Evolutionary conservation across 78 protist genomes (phyloP), one percentile per base, ranked within the genome.

Genomic region (Dictyostelium purpureum): DNA sequence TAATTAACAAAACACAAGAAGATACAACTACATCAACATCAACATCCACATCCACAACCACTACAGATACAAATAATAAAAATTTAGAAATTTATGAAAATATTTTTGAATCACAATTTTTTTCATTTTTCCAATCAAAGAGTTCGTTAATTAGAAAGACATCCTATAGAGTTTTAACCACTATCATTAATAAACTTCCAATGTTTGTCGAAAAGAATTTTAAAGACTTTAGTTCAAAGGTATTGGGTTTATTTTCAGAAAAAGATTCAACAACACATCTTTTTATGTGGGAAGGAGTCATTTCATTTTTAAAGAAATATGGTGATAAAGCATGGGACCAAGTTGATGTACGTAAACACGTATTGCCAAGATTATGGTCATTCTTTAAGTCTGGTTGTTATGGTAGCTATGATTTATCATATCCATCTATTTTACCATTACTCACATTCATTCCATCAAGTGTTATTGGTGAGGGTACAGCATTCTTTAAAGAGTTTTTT

Each of bases 301-400:
- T 83, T 40, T 47, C 90, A 24, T 83, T 83, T 16, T 42, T 67
- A 37, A 52, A 83, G 35, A 40, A 47, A 16, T 83, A 83, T 57
- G 42, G 42, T 4, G 90, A 83, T 5, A 49, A 70, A 43, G 80
- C 90, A 40, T 83, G 90, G 90, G 4, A 28, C 6, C 47, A 65
- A 42, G 90, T 83, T 0, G 90, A 83, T 71, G 90, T 65, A n/a
- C 38, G 90, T 28, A 83, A 83, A 35, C 90, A 83, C 56, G 90
- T 83, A 6, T 59, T 83, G 3, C 90, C 90, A 70, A 67, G 90
- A 57, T 83, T 83, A 24, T 83, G 90, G 90, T 69, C 90, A 71
- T 83, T 83, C 49, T 18, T 83, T 0, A 83, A 80, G 57, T 12
- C 71, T 11, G 90, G 77, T 56, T 38, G 73, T 9, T 83, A 70